These are phyloP conservation scores for Bryoerythrophyllum caledonicum DNA, from an alignment of 225 moss, liverwort and hornwort genomes.

Conservation along the genomic window DNA sequence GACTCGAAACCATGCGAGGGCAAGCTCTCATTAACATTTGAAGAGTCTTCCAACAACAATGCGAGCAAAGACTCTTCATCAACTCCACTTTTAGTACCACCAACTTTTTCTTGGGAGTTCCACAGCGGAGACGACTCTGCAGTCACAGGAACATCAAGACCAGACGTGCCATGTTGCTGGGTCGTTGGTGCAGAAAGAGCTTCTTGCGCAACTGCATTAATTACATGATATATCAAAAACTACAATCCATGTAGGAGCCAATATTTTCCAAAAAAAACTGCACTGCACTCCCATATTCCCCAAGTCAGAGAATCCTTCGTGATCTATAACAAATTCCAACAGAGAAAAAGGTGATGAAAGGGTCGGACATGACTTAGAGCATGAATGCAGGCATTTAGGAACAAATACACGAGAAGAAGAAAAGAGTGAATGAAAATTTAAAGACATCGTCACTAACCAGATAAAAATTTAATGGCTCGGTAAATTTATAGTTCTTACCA, in stretches of 20 bases:
- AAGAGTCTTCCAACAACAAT: slow-evolving; percentile 74
- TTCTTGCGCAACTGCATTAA: slow-evolving; percentile 43
- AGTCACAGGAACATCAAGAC: slow-evolving; percentile 24
- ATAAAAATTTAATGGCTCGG: neutral
- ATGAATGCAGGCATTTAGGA: slow-evolving; percentile 11
- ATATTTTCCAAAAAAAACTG: neutral
- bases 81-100: slow-evolving; percentile 47
- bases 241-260: neutral
- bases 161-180: slow-evolving; percentile 23
- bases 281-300: slow-evolving; percentile 2
- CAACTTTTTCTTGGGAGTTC: slow-evolving; percentile 37
- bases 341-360: slow-evolving; percentile 9
- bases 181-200: slow-evolving; percentile 43
- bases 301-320: slow-evolving; percentile 1
- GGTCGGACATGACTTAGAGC: neutral
- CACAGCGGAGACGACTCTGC: slow-evolving; percentile 31
- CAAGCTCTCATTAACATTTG: slow-evolving; percentile 41
- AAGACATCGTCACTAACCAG: neutral
- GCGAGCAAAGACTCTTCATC: slow-evolving; percentile 91
- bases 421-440: neutral
- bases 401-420: slow-evolving; percentile 2
- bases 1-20: slow-evolving; percentile 37
- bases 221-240: neutral
- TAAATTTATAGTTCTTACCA: slow-evolving; percentile 25
- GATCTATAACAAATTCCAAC: slow-evolving; percentile 19